Evolutionary conservation across 805 yeast species (phyloP), one percentile per base, ranked within the genome.

Genomic region (Candida boleticola): DNA sequence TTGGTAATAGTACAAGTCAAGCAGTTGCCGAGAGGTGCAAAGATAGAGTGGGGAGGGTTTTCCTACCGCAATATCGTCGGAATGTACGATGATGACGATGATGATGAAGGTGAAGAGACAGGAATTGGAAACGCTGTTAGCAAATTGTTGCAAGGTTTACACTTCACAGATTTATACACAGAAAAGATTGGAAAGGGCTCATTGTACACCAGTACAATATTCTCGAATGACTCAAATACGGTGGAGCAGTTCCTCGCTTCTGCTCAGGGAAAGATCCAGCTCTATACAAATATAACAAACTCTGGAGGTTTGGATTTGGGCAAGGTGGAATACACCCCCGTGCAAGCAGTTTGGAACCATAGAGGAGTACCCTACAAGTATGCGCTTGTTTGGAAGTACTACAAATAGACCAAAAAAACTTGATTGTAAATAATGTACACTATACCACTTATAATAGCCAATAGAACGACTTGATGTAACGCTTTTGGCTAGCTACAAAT

Each of bases 11-110:
- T 78, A 0, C 68, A 74, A 50, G 83, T 85, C 0, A 58, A 67
- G 0, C 71, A 63, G 26, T 63, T 88, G 39, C 96, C 96, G 4
- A 76, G 74, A 40, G 66, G 68, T 30, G 89, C 90, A 0, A 57
- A 58, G 17, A 75, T 84, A 26, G 96, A 88, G 63, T 85, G 95
- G 92, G 78, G 83, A 29, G 95, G 92, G 1, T 46, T 76, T 3
- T 60, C 79, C 4, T 78, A 71, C 46, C 72, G 74, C 42, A 64
- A 65, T 21, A 48, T 56, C 2, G 46, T 49, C 14, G 62, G 53
- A 2, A 51, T 68, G 51, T 66, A 71, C 39, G 75, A 67, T 3
- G 71, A 71, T 31, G 65, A 65, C n/a, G 71, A 69, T 33, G 75
- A 65, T 29, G 21, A 19, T 14, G 26, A 36, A 33, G 23, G 17